A percentile compares a stretch with the other conserved stretches of the same genome.
phyloP scores from a whole-genome alignment of 768 basidiomycete species.

The Kwoniella mangroviensis region DNA sequence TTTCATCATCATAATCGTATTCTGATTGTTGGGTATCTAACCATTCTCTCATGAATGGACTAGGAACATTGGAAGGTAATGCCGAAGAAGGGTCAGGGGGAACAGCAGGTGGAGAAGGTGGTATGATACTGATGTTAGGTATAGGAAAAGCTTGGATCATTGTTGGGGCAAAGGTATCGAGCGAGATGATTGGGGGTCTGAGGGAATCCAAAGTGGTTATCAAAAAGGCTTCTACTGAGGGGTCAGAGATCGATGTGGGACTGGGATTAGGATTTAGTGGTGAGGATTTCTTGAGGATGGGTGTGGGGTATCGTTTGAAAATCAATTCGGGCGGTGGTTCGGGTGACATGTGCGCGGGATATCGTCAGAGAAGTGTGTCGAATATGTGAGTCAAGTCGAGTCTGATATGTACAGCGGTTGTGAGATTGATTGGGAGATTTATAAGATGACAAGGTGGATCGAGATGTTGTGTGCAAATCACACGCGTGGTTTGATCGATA shows the following conservation, averaged over 20 bases:
- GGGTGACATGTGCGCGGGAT: neutral
- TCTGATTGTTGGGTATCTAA: neutral
- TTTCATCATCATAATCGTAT: neutral
- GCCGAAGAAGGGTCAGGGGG: neutral
- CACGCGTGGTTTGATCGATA: too few species aligned
- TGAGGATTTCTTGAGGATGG: neutral
- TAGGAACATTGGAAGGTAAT: neutral
- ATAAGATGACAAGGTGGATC: too few species aligned
- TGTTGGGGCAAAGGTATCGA: neutral
- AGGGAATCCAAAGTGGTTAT: neutral
- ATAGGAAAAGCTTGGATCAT: neutral
- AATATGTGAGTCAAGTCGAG: too few species aligned
- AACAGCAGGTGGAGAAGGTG: neutral
- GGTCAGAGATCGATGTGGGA: neutral
- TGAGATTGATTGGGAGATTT: too few species aligned
- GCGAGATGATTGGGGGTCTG: neutral
- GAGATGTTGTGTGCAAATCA: too few species aligned
- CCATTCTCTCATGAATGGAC: neutral
- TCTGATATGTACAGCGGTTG: neutral
- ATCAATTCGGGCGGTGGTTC: neutral
- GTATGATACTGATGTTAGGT: neutral
- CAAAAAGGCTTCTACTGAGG: neutral
- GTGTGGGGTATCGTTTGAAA: neutral
- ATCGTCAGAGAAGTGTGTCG: neutral
- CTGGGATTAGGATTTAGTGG: neutral